A percentile compares a stretch with the other conserved stretches of the same genome.
Evolutionary conservation across 768 basidiomycete species (phyloP).

Genomic region (Dentipellis sp.): DNA sequence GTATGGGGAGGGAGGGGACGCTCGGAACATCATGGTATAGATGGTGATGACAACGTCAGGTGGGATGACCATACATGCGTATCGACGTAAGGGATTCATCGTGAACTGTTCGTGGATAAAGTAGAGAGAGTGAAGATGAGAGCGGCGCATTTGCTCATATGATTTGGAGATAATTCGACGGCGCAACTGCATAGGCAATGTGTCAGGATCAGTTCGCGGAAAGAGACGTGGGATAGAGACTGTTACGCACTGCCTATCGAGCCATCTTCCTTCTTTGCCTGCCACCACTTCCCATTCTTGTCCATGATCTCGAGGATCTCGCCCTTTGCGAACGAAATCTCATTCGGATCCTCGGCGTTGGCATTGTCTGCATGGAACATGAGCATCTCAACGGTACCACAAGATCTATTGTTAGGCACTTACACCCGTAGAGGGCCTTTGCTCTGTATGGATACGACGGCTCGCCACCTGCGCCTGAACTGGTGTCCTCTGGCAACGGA

Average conservation of each 20-base stretch:
- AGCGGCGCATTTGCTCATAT: constrained; percentile 25
- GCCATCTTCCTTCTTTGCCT: constrained; percentile 73
- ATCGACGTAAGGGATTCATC: not conserved
- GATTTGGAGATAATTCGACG: constrained; percentile 80
- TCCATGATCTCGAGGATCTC: constrained; percentile 90
- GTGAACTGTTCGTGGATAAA: constrained; percentile 18
- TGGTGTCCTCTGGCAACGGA: constrained; percentile 14
- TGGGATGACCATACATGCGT: too few species aligned
- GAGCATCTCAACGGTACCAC: not conserved
- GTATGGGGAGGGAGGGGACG: not conserved
- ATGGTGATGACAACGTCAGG: not conserved
- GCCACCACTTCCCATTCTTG: constrained; percentile 93
- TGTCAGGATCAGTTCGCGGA: not conserved
- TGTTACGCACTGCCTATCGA: constrained; percentile 60
- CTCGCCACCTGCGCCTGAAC: constrained; percentile 22
- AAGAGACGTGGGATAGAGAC: constrained; percentile 6
- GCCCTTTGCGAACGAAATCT: constrained; percentile 89
- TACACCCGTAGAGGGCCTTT: constrained; percentile 86
- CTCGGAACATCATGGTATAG: not conserved
- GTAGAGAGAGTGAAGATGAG: constrained; percentile 4
- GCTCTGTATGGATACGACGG: constrained; percentile 62
- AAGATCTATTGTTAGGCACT: constrained; percentile 4
- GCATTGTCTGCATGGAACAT: constrained; percentile 61
- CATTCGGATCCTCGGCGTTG: constrained; percentile 92
- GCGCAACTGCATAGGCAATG: constrained; percentile 45